phyloP scores from a whole-genome alignment of 164 flowering plant species.

The Houttuynia cordata region DNA sequence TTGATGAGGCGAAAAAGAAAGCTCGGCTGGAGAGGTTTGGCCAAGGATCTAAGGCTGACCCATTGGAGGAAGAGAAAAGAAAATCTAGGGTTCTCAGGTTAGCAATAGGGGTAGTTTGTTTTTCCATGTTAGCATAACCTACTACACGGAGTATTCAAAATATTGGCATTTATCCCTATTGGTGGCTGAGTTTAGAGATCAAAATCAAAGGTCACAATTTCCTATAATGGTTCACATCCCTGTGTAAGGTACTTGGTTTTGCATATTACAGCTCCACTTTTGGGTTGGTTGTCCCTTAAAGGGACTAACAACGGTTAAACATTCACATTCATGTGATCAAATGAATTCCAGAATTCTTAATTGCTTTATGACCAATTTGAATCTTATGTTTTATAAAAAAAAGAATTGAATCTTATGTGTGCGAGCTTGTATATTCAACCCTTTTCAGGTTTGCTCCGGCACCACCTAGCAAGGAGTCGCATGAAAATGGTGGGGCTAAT shows the following conservation, averaged over 20 bases:
- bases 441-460: conserved; percentile 37
- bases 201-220: too few relatives aligned
- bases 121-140: neutral
- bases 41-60: conserved; percentile 30
- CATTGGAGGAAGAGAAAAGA: conserved; percentile 76
- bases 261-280: too few relatives aligned
- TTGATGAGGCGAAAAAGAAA: conserved; percentile 83
- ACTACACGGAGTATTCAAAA: neutral
- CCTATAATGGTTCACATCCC: too few relatives aligned
- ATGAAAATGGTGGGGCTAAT: conserved; percentile 32
- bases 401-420: neutral
- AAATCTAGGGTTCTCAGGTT: conserved; percentile 85
- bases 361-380: too few relatives aligned
- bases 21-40: conserved; percentile 76
- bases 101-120: neutral
- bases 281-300: too few relatives aligned
- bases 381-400: neutral
- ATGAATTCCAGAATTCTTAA: too few relatives aligned
- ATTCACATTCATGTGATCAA: too few relatives aligned
- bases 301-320: too few relatives aligned
- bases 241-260: too few relatives aligned
- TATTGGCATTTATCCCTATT: neutral
- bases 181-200: neutral
- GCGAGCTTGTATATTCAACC: neutral
- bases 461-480: conserved; percentile 19